Evolutionary conservation across 768 basidiomycete genomes (phyloP).

Genomic region (Tephrocybe sp.): DNA sequence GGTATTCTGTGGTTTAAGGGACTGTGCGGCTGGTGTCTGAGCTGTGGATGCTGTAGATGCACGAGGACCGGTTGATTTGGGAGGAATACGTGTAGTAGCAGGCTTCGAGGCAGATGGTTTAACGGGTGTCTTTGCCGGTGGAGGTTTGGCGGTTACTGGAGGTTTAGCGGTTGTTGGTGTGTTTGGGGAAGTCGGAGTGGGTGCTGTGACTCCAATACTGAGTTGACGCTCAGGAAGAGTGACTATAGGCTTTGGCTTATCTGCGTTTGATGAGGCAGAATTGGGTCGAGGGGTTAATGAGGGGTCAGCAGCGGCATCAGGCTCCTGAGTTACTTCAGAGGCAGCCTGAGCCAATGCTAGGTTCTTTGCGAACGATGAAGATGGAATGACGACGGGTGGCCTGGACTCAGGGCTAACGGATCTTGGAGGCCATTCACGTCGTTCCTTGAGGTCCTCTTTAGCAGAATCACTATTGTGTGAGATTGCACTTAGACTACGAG

Average conservation of each 20-base stretch:
- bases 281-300: slow-evolving; percentile 15
- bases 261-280: slow-evolving; percentile 21
- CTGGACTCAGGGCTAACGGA: slow-evolving; percentile 30
- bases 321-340: slow-evolving; percentile 17
- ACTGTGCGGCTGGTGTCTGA: slow-evolving; percentile 17
- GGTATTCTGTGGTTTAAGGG: slow-evolving; percentile 35
- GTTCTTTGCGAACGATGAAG: slow-evolving; percentile 31
- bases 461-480: slow-evolving; percentile 64
- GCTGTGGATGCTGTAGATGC: slow-evolving; percentile 18
- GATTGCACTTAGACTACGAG: slow-evolving; percentile 64
- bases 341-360: slow-evolving; percentile 24
- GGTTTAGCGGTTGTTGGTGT: slow-evolving; percentile 25
- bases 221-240: slow-evolving; percentile 6
- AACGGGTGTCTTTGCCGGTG: slow-evolving; percentile 20
- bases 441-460: slow-evolving; percentile 67
- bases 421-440: slow-evolving; percentile 76
- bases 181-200: slow-evolving; percentile 10
- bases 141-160: slow-evolving; percentile 20
- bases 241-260: slow-evolving; percentile 1
- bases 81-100: slow-evolving; percentile 21
- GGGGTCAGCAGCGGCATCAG: slow-evolving; percentile 18
- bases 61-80: slow-evolving; percentile 18
- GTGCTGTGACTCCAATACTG: slow-evolving; percentile 5
- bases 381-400: slow-evolving; percentile 32
- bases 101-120: slow-evolving; percentile 13